These are phyloP conservation scores for Litchi chinensis DNA, from an alignment of 345 rosid species.

Conservation along the genomic window DNA sequence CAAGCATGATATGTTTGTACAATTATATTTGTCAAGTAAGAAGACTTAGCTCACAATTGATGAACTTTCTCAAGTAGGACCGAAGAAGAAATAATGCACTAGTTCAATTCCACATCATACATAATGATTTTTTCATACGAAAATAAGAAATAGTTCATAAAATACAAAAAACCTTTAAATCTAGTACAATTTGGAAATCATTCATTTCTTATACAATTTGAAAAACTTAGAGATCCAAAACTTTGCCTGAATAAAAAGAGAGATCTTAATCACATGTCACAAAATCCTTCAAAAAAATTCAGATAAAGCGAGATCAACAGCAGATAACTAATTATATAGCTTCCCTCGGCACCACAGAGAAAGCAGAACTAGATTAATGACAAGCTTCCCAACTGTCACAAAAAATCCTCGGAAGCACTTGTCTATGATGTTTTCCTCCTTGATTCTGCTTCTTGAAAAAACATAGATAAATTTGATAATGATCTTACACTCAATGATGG, in stretches of 20 bases:
- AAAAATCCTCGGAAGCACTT: constrained; percentile 13
- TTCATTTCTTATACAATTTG: too few relatives aligned
- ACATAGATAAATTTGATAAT: not conserved
- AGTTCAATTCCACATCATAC: too few relatives aligned
- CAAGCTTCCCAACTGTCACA: constrained; percentile 8
- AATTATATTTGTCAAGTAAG: too few relatives aligned
- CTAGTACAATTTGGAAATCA: too few relatives aligned
- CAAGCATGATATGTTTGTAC: too few relatives aligned
- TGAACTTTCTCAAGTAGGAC: too few relatives aligned
- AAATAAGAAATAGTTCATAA: not conserved
- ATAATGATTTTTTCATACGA: not conserved
- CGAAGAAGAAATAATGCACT: too few relatives aligned
- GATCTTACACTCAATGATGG: too few relatives aligned
- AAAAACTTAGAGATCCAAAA: not conserved
- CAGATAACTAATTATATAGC: not conserved
- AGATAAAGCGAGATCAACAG: not conserved
- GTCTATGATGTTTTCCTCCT: not conserved
- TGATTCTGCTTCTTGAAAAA: constrained; percentile 5
- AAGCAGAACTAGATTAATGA: not conserved
- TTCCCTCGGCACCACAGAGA: not conserved
- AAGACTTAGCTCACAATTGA: not conserved
- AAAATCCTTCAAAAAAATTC: not conserved
- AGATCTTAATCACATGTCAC: not conserved
- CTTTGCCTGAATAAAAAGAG: too few relatives aligned
- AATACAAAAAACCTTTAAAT: too few relatives aligned